These are phyloP conservation scores for Rosa hybrid DNA, from an alignment of 331 rosid species.

Conservation along the genomic window DNA sequence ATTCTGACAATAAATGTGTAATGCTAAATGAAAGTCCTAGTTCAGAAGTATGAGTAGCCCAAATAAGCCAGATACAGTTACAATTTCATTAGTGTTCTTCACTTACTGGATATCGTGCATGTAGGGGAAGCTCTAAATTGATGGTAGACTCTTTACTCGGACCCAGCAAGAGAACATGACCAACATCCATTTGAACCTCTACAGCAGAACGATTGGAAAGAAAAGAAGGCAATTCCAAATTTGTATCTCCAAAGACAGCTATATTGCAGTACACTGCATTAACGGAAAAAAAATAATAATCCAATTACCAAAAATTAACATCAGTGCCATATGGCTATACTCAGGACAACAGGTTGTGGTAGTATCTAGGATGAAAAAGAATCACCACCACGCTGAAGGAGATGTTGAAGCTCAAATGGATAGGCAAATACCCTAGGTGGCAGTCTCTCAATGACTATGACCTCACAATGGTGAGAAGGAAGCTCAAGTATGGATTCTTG, in stretches of 20 bases:
- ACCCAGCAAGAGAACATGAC: conserved; percentile 32
- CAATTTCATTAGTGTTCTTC: conserved; percentile 4
- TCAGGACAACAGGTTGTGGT: background rate
- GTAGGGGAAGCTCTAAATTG: conserved; percentile 65
- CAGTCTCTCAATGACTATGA: conserved; percentile 68
- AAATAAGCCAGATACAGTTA: background rate
- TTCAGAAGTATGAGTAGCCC: background rate
- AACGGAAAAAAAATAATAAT: background rate
- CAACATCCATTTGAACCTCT: conserved; percentile 65
- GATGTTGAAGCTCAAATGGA: conserved; percentile 84
- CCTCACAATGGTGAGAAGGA: conserved; percentile 42
- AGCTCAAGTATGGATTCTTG: conserved; percentile 35
- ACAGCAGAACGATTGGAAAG: conserved; percentile 77
- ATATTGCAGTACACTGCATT: conserved; percentile 51
- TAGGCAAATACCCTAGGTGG: conserved; percentile 79
- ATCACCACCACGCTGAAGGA: conserved; percentile 71
- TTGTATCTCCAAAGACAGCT: conserved; percentile 88
- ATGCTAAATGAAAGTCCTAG: background rate
- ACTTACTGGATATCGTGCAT: conserved; percentile 83
- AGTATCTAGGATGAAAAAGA: background rate
- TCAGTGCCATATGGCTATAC: conserved; percentile 13
- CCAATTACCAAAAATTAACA: conserved; percentile 7
- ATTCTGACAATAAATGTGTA: background rate
- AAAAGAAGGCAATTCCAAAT: conserved; percentile 79
- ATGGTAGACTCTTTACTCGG: conserved; percentile 34